Base-by-base conservation (phyloP, 2,329 filamentous ascomycete species). In the Byssochlamys sp. region DNA sequence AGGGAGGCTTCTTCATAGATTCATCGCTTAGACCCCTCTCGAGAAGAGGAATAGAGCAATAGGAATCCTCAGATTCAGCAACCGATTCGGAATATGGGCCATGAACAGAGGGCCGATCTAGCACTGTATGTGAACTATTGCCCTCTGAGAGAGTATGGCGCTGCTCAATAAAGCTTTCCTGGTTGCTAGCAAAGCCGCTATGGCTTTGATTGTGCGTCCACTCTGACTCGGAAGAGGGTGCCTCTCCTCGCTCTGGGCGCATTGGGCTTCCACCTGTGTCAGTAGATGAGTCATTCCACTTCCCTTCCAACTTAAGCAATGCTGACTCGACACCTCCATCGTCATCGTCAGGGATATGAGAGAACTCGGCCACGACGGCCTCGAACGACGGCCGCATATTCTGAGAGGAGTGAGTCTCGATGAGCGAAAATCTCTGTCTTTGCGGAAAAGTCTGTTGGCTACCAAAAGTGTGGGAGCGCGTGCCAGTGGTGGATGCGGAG, bases 291-390 rank as follows among this genome's bases (percentile, higher is more conserved):
- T 5, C 71, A 83, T 63, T 80, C 85, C 68, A 87, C 81, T 84
- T 92, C 9, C 94, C 94, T 75, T 99, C 94, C 0, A 99, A 80
- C 67, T 97, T 99, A 65, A 91, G 75, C 54, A 99, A 73, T 0
- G 94, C 90, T n/a, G 91, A 91, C 68, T 97, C 94, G 27, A 97
- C 86, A 11, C 92, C 92, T 5, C 90, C 90, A 67, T 95, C 89
- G 52, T 87, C 86, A 60, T 95, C 90, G 67, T 96, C 91, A 0
- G 92, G 90, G 27, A 97, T 89, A 57, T 89, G 86, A 1, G 91
- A 90, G 56, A 99, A 83, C 65, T 89, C 89, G 59, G 91, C 86
- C 1, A 95, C 90, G 66, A 95, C 91, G 2, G 83, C 87, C 71
- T 97, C 90, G 64, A 97, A 96, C 0, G 91, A 96, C 1, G 81